Evolutionary conservation across 768 basidiomycete species (phyloP), one percentile per base, ranked within the genome.

Genomic region (Mycena amicta): DNA sequence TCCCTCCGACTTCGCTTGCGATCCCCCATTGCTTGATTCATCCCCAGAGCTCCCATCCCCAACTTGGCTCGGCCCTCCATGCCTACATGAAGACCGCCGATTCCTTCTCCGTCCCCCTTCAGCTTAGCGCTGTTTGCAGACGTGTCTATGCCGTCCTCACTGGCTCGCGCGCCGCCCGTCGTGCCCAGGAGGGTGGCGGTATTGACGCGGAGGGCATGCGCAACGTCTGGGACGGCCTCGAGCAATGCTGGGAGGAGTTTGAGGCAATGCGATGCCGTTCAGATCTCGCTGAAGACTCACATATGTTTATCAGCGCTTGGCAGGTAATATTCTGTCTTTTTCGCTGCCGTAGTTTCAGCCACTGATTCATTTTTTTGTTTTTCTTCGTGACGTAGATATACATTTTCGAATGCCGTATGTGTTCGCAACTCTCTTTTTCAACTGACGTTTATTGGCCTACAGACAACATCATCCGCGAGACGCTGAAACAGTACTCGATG

Each of bases 401-500:
- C 73, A 87, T 95, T 61, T 96, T 96, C 64, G 92, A 95, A 72
- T 93, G 90, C 70, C 82, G 88, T 89, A 70, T 79, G 88, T 83
- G 25, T 45, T 39, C 53, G 20, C 22, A 41, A 22, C n/a, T 50
- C 56, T 39, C 39, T 12, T 20, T 62, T 57, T 37, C 59, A 50
- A 57, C 28, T 51, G 52, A 33, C 67, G 22, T 26, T 53, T 25
- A 57, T 45, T 45, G 59, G 51, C 61, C 33, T 51, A 50, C 70
- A 86, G 90, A 94, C 70, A 95, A 95, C 71, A 83, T 93, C 63
- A 89, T 96, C 64, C 87, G 92, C 27, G 93, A 94, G 68, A 83
- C 87, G 2, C 83, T 97, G 28, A 87, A 89, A 67, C 84, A 87
- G 57, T 85, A 81, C 29, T 73, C 79, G 57, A 53, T 68, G 56